A percentile compares a stretch with the other conserved stretches of the same genome.
phyloP scores from a whole-genome alignment of 257 asterid genomes.

The Osmanthus fragrans region DNA sequence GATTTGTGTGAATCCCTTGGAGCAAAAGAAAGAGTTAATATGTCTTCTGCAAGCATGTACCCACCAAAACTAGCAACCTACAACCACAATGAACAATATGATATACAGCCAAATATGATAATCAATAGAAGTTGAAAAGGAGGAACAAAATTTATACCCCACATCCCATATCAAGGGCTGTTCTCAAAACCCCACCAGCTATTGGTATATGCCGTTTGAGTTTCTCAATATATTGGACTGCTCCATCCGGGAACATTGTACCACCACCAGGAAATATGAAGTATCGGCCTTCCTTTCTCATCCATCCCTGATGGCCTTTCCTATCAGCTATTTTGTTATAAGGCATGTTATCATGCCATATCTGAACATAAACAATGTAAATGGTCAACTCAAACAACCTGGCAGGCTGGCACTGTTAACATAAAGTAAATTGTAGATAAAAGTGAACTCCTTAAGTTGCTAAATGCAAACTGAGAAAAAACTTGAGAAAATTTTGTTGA shows the following conservation, averaged over 20 bases:
- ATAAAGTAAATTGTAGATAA: not conserved
- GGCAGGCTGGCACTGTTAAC: not conserved
- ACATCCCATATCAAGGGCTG: constrained; percentile 99
- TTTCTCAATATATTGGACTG: constrained; percentile 82
- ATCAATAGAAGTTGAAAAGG: constrained; percentile 1
- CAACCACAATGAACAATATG: constrained; percentile 20
- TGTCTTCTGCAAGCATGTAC: constrained; percentile 75
- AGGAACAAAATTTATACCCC: constrained; percentile 55
- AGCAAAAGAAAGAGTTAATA: constrained; percentile 87
- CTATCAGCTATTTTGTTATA: constrained; percentile 90
- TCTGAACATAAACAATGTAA: constrained; percentile 47
- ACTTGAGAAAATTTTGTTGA: not conserved
- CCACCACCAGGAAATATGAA: constrained; percentile 98
- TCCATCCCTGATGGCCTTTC: constrained; percentile 99
- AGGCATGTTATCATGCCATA: constrained; percentile 97
- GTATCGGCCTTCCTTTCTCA: constrained; percentile 86
- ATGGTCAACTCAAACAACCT: constrained; percentile 3
- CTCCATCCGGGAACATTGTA: constrained; percentile 97
- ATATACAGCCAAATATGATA: constrained; percentile 3
- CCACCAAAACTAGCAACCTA: constrained; percentile 99
- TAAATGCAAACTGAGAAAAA: not conserved
- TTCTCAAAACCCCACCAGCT: constrained; percentile 80
- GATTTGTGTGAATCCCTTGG: constrained; percentile 97
- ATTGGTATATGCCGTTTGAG: constrained; percentile 93
- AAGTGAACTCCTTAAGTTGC: constrained; percentile 15